A percentile compares a stretch with the other conserved stretches of the same genome.
phyloP scores from a whole-genome alignment of 1,139 yeast genomes.

The Candida dubliniensis region DNA sequence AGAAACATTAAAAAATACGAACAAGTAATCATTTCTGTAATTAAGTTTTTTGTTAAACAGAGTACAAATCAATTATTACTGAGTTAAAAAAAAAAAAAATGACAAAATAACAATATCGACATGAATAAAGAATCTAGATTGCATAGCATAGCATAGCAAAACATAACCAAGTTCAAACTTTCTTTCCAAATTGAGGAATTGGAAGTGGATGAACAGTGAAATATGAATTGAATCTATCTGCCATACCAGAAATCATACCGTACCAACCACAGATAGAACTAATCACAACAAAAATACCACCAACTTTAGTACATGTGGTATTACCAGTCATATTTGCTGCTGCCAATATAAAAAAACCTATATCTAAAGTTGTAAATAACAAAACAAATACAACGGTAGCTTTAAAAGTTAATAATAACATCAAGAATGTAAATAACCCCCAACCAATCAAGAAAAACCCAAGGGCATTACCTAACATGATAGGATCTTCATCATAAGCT shows the following conservation, averaged over 20 bases:
- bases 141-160: no score
- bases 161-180: neutral
- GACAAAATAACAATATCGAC: no score
- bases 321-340: constrained; percentile 40
- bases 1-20: no score
- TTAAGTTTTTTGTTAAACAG: no score
- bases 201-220: constrained; percentile 2
- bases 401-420: constrained; percentile 41
- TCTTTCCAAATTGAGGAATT: neutral
- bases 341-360: constrained; percentile 44
- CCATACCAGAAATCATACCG: constrained; percentile 37
- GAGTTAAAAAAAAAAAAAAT: no score
- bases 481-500: constrained; percentile 49
- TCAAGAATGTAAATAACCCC: constrained; percentile 44
- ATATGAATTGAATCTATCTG: constrained; percentile 13
- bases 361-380: constrained; percentile 35
- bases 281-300: constrained; percentile 46
- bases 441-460: constrained; percentile 46
- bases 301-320: constrained; percentile 33
- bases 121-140: no score
- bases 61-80: no score
- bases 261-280: constrained; percentile 46
- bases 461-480: constrained; percentile 31
- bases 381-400: constrained; percentile 43
- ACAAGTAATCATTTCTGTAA: no score